Percentiles rank a stretch among this genome's conserved stretches.
phyloP scores from a whole-genome alignment of 2,329 filamentous ascomycete species.

The Exophiala lecanii-corni region DNA sequence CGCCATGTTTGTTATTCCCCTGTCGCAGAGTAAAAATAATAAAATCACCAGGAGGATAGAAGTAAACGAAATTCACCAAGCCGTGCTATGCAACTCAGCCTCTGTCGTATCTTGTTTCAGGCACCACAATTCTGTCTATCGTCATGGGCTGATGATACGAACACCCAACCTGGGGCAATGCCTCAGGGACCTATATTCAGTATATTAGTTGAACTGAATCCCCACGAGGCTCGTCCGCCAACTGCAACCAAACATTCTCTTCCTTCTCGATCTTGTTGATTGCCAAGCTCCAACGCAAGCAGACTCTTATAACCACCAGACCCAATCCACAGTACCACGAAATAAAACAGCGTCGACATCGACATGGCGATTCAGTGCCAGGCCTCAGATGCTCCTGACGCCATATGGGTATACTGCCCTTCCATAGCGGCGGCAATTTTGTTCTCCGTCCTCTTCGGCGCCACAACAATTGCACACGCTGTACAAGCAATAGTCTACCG shows the following conservation, averaged over 20 bases:
- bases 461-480: conserved; percentile 31
- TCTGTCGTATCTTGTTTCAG: neutral
- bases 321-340: neutral
- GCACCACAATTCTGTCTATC: neutral
- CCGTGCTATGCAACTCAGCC: neutral
- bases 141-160: conserved; percentile 1
- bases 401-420: conserved; percentile 34
- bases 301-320: too few relatives aligned
- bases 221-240: neutral
- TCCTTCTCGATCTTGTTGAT: neutral
- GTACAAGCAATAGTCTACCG: conserved; percentile 34
- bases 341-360: neutral
- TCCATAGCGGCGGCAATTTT: conserved; percentile 35
- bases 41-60: neutral
- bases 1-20: neutral
- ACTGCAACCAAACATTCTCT: neutral
- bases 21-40: neutral
- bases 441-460: conserved; percentile 35
- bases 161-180: neutral
- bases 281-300: neutral
- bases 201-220: conserved; percentile 1
- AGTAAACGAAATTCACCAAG: neutral
- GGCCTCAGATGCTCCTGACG: conserved; percentile 12
- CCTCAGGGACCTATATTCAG: neutral
- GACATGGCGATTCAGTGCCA: conserved; percentile 7